These are phyloP conservation scores for Thalia dealbata DNA, from an alignment of 176 grass and related monocot species.

Conservation along the genomic window DNA sequence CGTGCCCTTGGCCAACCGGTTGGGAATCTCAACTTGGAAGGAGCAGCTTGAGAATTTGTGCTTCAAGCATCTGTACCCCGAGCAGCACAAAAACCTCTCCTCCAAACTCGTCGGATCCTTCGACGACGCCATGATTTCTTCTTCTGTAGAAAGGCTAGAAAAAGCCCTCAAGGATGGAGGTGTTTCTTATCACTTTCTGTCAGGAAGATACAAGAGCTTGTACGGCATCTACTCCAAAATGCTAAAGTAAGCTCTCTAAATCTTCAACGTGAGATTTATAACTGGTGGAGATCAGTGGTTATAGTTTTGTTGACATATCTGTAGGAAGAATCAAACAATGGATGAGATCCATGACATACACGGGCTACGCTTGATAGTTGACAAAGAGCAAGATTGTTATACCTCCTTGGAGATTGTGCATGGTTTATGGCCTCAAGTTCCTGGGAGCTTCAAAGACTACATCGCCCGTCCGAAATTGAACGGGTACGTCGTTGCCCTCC, in stretches of 20 bases:
- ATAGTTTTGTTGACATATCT: constrained; percentile 9
- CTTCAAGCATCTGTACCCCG: constrained; percentile 59
- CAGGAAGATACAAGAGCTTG: constrained; percentile 67
- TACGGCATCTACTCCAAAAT: constrained; percentile 86
- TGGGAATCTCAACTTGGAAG: constrained; percentile 31
- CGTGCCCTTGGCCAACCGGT: constrained; percentile 26
- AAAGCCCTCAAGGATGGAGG: constrained; percentile 52
- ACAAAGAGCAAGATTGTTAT: constrained; percentile 58
- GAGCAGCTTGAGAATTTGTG: constrained; percentile 76
- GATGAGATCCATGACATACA: constrained; percentile 87
- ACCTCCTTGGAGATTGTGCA: constrained; percentile 51
- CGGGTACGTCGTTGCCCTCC: constrained; percentile 26
- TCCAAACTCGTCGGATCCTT: constrained; percentile 40
- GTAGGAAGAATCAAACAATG: constrained; percentile 57
- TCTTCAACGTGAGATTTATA: neutral
- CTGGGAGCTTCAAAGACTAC: constrained; percentile 78
- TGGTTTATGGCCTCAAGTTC: constrained; percentile 55
- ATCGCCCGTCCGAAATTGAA: constrained; percentile 60
- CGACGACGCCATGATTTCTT: constrained; percentile 55
- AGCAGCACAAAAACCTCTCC: constrained; percentile 45
- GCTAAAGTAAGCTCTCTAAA: constrained; percentile 34
- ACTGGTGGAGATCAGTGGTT: too few relatives aligned
- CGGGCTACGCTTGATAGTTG: constrained; percentile 62
- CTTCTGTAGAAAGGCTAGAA: constrained; percentile 48
- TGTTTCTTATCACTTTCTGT: constrained; percentile 46